Base-by-base conservation (phyloP, 352 stramenopile genomes). In the Pythium scleroteichum region DNA sequence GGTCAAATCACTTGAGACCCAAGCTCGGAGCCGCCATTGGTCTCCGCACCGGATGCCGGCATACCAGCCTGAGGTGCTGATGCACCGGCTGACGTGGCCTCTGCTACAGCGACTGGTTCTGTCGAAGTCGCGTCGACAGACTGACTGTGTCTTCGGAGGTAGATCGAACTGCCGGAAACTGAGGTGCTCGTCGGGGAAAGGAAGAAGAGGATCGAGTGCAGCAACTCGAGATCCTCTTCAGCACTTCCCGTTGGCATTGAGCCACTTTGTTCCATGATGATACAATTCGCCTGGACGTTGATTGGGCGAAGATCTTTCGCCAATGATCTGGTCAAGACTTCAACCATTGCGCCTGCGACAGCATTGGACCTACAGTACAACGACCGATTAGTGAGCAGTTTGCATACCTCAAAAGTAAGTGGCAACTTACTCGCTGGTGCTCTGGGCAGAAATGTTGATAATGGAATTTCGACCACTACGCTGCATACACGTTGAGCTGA, bases 141-240 rank as follows among this genome's bases (percentile, higher is more conserved):
- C 23, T 22, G 23, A 16, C 16, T 29, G n/a, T 26, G 4, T 61
- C 41, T 53, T 42, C 32, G 41, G 16, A 59, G 53, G 23, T 38
- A 41, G 20, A 92, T 26, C 10, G 88, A 66, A 38, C 79, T 92
- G 10, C 82, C 82, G 29, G 76, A 84, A 8, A 92, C 50, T 13
- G 71, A 66, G 2, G 52, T 51, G 42, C 78, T 88, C 27, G 67
- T 53, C 9, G 79, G 76, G 7, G 79, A 83, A n/a, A 88, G 48
- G 2, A 91, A 56, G 23, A 88, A 85, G 39, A 87, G 48, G n/a
- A 88, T 75, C 53, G 75, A 69, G 67, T 89, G 78, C 29, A 75
- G 64, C 45, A 92, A 59, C 26, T 72, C 60, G 17, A 62, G 22
- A 23, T 61, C 51, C 10, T 60, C 38, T 2, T 54, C 41, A 4